Base-by-base conservation (phyloP, 192 early-diverging fungal genomes). In the Coemansia sp. region DNA sequence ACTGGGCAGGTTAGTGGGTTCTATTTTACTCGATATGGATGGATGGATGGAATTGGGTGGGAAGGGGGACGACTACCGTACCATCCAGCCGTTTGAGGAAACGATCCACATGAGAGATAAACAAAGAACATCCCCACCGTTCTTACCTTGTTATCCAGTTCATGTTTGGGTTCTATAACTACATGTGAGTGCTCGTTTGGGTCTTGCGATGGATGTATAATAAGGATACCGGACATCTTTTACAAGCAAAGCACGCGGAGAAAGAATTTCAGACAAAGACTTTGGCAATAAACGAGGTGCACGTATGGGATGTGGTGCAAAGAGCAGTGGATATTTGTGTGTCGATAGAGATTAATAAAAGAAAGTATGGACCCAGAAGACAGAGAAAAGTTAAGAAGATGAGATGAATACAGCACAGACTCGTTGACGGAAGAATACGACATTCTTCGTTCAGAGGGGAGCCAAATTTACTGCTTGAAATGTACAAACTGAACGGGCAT, bases 121-220 rank as follows among this genome's bases (percentile, higher is more conserved):
- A 17, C 38, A n/a, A n/a, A n/a, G n/a, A n/a, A n/a, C n/a, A n/a
- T n/a, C n/a, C n/a, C n/a, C n/a, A n/a, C n/a, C n/a, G n/a, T n/a
- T n/a, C 44, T 56, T 69, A 69, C 67, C 67, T 69, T 48, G 55
- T 15, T 64, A 53, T 41, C 68, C 68, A 70, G 33, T 58, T 30
- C 61, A 54, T 70, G 27, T 29, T 58, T 33, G 60, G 45, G 20
- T 48, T 25, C 45, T 48, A 48, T 11, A 48, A 11, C 20, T 15
- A 48, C 45, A 48, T 48, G 45, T 23, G 22, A 25, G 45, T 25
- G 14, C 22, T 27, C 23, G 45, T 48, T 8, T 41, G 38, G 38
- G 17, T 41, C 38, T 41, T 41, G 38, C 9, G 45, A 13, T 23
- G 23, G 25, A 15, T 48, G 8, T 23, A 48, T 48, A 48, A 48